Evolutionary conservation across 306 rosid genomes (phyloP).

Genomic region (Trifolium subterraneum): DNA sequence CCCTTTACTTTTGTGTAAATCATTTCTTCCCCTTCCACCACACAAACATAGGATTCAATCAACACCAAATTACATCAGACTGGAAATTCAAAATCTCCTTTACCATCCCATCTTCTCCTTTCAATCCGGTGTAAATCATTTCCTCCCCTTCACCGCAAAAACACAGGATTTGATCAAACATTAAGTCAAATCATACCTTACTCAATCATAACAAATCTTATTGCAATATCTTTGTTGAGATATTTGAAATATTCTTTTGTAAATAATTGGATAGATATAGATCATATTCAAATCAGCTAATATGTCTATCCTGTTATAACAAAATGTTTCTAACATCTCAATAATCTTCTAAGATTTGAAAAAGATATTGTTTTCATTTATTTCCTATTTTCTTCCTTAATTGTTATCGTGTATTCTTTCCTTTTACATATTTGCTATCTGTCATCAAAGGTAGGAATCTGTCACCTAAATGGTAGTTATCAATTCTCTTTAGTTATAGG

Average conservation of each 20-base stretch:
- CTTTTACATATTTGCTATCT: neutral
- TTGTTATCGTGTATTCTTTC: neutral
- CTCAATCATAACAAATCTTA: neutral
- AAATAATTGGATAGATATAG: neutral
- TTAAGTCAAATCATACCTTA: neutral
- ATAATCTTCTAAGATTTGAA: slow-evolving; percentile 18
- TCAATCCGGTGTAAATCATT: slow-evolving; percentile 8
- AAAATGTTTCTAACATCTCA: neutral
- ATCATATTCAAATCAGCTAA: neutral
- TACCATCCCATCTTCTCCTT: neutral
- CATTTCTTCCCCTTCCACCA: neutral
- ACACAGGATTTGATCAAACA: neutral
- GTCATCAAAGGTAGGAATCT: slow-evolving; percentile 1
- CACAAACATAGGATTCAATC: slow-evolving; percentile 12
- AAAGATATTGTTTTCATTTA: neutral
- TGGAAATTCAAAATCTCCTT: slow-evolving; percentile 1
- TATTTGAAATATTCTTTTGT: neutral
- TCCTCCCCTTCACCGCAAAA: slow-evolving; percentile 6
- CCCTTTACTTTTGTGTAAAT: slow-evolving; percentile 19
- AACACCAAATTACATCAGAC: neutral
- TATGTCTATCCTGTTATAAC: neutral
- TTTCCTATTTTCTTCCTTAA: slow-evolving; percentile 5
- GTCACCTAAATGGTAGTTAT: slow-evolving; percentile 10
- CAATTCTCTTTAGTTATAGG: neutral
- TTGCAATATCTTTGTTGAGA: neutral